phyloP scores from a whole-genome alignment of 2,329 filamentous ascomycete genomes.

The Ophiosphaerella herpotricha region DNA sequence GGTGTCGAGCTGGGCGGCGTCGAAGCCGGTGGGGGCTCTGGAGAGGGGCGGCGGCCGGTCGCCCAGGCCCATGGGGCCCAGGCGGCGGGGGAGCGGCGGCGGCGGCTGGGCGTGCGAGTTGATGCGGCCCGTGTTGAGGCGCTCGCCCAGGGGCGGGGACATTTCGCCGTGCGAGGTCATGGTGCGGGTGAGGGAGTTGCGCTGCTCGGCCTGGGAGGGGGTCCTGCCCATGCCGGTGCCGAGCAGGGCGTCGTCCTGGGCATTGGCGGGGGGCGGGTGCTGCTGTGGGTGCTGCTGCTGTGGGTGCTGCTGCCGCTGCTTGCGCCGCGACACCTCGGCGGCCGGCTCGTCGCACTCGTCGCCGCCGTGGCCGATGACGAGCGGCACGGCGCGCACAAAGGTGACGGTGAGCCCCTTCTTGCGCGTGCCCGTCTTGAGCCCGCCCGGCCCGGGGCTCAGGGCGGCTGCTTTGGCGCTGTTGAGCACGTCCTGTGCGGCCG shows the following conservation, averaged over 20 bases:
- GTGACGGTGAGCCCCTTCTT: constrained; percentile 73
- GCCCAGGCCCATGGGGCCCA: constrained; percentile 43
- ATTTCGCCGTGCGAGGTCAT: constrained; percentile 42
- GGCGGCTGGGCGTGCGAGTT: constrained; percentile 35
- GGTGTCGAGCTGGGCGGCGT: constrained; percentile 19
- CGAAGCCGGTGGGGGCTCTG: constrained; percentile 43
- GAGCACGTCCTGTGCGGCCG: constrained; percentile 52
- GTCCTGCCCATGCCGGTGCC: constrained; percentile 33
- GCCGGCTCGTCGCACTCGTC: constrained; percentile 77
- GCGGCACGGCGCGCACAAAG: constrained; percentile 73
- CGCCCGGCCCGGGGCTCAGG: constrained; percentile 43
- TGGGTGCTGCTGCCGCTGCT: constrained; percentile 35
- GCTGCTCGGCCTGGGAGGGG: constrained; percentile 30
- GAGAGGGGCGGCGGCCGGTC: constrained; percentile 37
- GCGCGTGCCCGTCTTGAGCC: constrained; percentile 45
- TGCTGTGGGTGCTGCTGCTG: constrained; percentile 23
- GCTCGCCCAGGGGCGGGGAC: constrained; percentile 43
- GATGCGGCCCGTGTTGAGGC: constrained; percentile 44
- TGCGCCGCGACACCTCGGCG: constrained; percentile 69
- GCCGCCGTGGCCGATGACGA: constrained; percentile 87
- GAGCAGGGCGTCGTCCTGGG: constrained; percentile 36
- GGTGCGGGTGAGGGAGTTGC: constrained; percentile 40
- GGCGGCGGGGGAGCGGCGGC: constrained; percentile 31
- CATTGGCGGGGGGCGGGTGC: too few relatives aligned
- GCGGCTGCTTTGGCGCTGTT: constrained; percentile 35